Conservation (phyloP, 1,139 yeast species). For the Candida tropicalis region DNA sequence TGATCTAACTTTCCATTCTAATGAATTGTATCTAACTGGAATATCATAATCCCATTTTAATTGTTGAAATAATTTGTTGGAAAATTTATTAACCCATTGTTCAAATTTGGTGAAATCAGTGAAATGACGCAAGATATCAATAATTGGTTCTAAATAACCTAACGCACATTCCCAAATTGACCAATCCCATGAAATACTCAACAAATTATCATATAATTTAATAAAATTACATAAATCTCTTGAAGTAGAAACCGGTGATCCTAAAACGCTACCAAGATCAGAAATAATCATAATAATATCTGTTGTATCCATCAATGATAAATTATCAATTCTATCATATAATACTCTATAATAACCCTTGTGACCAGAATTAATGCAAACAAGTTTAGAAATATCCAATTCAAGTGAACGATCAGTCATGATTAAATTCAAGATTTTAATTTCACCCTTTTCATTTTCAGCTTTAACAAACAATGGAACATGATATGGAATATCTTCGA, state of each 20-base stretch:
- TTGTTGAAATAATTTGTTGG: slow-evolving; percentile 23
- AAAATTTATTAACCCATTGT: slow-evolving; percentile 25
- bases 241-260: slow-evolving; percentile 21
- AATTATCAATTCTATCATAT: slow-evolving; percentile 24
- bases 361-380: slow-evolving; percentile 45
- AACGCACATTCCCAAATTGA: slow-evolving; percentile 33
- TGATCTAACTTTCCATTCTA: slow-evolving; percentile 46
- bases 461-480: slow-evolving; percentile 54
- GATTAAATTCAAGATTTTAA: slow-evolving; percentile 39
- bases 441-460: slow-evolving; percentile 26
- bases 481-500: slow-evolving; percentile 52
- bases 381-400: slow-evolving; percentile 31
- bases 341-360: slow-evolving; percentile 48
- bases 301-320: slow-evolving; percentile 26
- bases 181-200: slow-evolving; percentile 26
- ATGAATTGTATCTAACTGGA: slow-evolving; percentile 12
- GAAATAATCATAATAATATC: slow-evolving; percentile 39
- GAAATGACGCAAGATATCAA: slow-evolving; percentile 31
- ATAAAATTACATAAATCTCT: slow-evolving; percentile 34
- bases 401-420: slow-evolving; percentile 51
- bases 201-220: slow-evolving; percentile 28
- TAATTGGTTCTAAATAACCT: slow-evolving; percentile 35
- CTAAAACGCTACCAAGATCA: slow-evolving; percentile 39
- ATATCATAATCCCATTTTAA: slow-evolving; percentile 23
- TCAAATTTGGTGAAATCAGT: slow-evolving; percentile 25